These are phyloP conservation scores for Colletotrichum trifolii DNA, from an alignment of 2,329 filamentous ascomycete species.

Conservation along the genomic window DNA sequence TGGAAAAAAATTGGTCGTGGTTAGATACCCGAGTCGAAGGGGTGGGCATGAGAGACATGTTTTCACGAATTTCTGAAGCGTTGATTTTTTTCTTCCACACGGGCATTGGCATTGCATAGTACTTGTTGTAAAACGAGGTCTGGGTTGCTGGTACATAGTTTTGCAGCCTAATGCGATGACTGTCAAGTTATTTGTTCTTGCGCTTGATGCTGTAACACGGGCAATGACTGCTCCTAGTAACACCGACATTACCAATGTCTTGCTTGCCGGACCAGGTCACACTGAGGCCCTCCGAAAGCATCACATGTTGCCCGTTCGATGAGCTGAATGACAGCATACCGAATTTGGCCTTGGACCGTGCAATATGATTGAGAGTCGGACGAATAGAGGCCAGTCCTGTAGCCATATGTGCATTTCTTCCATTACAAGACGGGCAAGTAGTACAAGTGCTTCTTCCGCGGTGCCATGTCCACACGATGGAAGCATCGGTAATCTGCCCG, in stretches of 20 bases:
- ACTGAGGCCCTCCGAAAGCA: no score
- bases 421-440: slow-evolving; percentile 52
- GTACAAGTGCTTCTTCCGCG: slow-evolving; percentile 54
- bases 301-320: no score
- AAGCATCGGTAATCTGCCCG: no score
- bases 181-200: neutral
- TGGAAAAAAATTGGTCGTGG: neutral
- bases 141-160: slow-evolving; percentile 31
- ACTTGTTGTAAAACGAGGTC: slow-evolving; percentile 13
- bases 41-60: slow-evolving; percentile 2
- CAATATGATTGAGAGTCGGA: neutral
- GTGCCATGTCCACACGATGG: slow-evolving; percentile 15
- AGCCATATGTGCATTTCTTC: slow-evolving; percentile 32
- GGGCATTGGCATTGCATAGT: slow-evolving; percentile 30
- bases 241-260: no score
- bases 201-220: neutral
- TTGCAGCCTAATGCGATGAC: slow-evolving; percentile 27
- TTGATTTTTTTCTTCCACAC: neutral
- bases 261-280: no score
- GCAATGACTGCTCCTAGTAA: no score
- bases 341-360: neutral
- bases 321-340: neutral
- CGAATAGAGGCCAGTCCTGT: slow-evolving; percentile 8
- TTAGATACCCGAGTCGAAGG: slow-evolving; percentile 7
- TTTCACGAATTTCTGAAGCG: slow-evolving; percentile 21